Evolutionary conservation across 2,329 filamentous ascomycete species (phyloP).

Genomic region (Apiospora marii): DNA sequence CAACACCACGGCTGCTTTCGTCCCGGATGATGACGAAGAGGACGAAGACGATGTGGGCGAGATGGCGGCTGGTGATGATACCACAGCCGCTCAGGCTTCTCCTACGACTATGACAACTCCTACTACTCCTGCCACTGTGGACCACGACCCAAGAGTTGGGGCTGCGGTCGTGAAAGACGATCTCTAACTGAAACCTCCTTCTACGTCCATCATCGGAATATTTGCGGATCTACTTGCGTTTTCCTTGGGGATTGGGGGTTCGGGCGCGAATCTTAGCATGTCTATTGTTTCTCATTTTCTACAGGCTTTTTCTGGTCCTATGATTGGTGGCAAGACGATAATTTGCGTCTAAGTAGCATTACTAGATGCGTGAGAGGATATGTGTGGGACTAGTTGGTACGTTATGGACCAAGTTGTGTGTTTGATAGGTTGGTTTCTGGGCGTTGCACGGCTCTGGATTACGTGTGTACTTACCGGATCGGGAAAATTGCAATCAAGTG

Average conservation of each 20-base stretch:
- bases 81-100: neutral
- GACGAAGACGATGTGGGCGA: conserved; percentile 22
- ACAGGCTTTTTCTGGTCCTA: neutral
- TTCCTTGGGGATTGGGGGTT: neutral
- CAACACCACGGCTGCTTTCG: conserved; percentile 57
- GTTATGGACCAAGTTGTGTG: neutral
- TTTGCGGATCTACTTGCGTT: neutral
- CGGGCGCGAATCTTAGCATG: neutral
- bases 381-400: neutral
- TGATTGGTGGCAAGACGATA: neutral
- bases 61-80: neutral
- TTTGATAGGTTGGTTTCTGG: neutral
- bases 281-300: neutral
- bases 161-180: neutral
- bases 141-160: neutral
- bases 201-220: neutral
- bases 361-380: neutral
- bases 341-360: neutral
- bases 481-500: neutral
- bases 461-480: neutral
- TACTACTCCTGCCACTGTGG: neutral
- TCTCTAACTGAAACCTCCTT: neutral
- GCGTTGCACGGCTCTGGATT: neutral
- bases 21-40: conserved; percentile 51
- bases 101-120: neutral